phyloP scores from a whole-genome alignment of 2,329 filamentous ascomycete genomes.

The Fusarium devonianum region DNA sequence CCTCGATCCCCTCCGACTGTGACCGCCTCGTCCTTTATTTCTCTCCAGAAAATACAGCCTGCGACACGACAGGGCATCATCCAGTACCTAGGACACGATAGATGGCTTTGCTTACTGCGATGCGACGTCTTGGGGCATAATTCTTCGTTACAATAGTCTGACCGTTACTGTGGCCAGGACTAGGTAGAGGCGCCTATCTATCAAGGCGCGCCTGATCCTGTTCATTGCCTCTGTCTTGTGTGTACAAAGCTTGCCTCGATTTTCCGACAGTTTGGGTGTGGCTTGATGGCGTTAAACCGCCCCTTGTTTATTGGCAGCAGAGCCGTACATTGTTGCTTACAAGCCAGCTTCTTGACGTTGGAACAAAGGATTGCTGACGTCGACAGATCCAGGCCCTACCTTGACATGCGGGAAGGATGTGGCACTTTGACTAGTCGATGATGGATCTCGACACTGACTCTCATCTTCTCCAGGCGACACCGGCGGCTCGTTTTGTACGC shows the following conservation, averaged over 20 bases:
- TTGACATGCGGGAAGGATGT: constrained; percentile 6
- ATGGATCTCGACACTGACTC: constrained; percentile 8
- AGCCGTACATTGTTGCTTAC: neutral
- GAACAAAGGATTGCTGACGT: no score
- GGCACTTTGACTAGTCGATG: neutral
- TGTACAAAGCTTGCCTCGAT: constrained; percentile 22
- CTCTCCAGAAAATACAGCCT: no score
- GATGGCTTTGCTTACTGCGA: no score
- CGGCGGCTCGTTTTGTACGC: constrained; percentile 3
- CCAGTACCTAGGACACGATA: no score
- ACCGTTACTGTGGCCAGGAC: constrained; percentile 1
- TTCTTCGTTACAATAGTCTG: no score
- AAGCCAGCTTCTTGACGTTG: constrained; percentile 1
- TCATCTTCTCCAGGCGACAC: constrained; percentile 1
- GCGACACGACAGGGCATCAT: no score
- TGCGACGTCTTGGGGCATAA: no score
- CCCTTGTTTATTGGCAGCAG: constrained; percentile 8
- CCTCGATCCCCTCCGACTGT: no score
- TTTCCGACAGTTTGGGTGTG: constrained; percentile 31
- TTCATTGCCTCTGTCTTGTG: constrained; percentile 3
- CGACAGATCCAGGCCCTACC: no score
- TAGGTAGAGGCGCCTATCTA: no score
- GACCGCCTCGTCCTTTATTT: no score
- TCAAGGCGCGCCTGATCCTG: no score
- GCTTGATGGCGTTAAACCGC: constrained; percentile 24